A percentile compares a stretch with the other conserved stretches of the same genome.
Conservation (phyloP, 2,329 filamentous ascomycete genomes). For the Cercospora sp. region DNA sequence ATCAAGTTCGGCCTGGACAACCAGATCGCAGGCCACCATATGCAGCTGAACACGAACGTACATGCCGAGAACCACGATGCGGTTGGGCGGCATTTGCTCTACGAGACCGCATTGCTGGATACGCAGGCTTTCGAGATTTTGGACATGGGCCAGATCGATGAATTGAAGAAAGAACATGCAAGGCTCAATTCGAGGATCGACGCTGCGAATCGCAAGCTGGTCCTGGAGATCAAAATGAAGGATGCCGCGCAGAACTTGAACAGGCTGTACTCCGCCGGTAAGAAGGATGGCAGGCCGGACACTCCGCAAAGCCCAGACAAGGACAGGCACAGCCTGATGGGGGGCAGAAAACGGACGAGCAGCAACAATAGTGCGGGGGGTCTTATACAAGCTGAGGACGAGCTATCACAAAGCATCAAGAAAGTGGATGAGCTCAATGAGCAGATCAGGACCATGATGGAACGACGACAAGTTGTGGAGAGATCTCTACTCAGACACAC, state of each 20-base stretch:
- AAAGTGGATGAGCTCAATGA: constrained; percentile 83
- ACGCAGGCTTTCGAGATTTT: constrained; percentile 82
- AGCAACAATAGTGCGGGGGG: constrained; percentile 49
- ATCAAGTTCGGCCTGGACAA: constrained; percentile 30
- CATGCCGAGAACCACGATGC: constrained; percentile 48
- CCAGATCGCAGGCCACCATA: constrained; percentile 28
- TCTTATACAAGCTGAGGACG: constrained; percentile 64
- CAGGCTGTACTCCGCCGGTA: constrained; percentile 64
- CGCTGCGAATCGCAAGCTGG: constrained; percentile 76
- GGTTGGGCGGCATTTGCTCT: constrained; percentile 84
- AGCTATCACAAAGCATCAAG: constrained; percentile 70
- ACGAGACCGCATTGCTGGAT: constrained; percentile 89
- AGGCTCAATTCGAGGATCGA: constrained; percentile 75
- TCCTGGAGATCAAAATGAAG: constrained; percentile 88
- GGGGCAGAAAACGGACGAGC: constrained; percentile 27
- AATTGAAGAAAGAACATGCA: constrained; percentile 81
- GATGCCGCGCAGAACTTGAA: constrained; percentile 88
- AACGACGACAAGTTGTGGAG: constrained; percentile 71
- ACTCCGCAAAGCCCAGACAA: constrained; percentile 50
- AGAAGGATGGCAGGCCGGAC: constrained; percentile 50
- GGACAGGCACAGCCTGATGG: constrained; percentile 52
- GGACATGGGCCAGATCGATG: constrained; percentile 87
- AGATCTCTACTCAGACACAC: constrained; percentile 82
- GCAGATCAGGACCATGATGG: constrained; percentile 78
- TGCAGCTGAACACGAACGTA: constrained; percentile 33